Evolutionary conservation across 177 flowering plant genomes (phyloP).

Genomic region (Telopea speciosissima): DNA sequence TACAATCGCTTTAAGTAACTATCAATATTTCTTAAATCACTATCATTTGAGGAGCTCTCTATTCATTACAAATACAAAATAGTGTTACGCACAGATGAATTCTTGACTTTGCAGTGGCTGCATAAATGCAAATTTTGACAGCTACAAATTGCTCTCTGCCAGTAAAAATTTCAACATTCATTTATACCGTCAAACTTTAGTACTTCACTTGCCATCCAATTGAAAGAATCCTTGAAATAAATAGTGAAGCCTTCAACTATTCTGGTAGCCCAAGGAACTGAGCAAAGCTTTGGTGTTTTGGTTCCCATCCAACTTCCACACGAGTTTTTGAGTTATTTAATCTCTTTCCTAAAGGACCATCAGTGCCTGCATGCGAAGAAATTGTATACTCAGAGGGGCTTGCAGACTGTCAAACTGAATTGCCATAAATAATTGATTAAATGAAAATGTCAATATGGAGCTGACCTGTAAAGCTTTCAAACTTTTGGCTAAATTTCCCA

Average conservation of each 20-base stretch:
- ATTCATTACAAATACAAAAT: no score
- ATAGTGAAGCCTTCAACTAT: conserved; percentile 6
- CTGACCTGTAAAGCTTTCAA: conserved; percentile 69
- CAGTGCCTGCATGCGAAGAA: conserved; percentile 44
- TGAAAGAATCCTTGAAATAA: neutral
- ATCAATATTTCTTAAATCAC: no score
- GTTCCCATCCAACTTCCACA: conserved; percentile 78
- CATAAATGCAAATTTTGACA: neutral
- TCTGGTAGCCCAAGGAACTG: conserved; percentile 55
- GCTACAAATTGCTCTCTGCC: no score
- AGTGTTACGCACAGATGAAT: no score
- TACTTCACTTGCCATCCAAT: neutral
- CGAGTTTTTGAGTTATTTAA: conserved; percentile 78
- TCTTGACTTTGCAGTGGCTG: neutral
- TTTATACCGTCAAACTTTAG: no score
- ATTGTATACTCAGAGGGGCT: neutral
- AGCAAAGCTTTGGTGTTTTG: conserved; percentile 74
- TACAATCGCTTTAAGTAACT: no score
- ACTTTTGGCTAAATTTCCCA: conserved; percentile 66
- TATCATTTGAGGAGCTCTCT: no score
- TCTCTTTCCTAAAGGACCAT: conserved; percentile 73
- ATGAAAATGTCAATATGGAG: neutral
- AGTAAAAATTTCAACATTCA: no score
- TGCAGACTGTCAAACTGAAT: neutral
- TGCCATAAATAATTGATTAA: neutral